phyloP scores from a whole-genome alignment of 2,329 filamentous ascomycete species.

The Hypoxylon sp. region DNA sequence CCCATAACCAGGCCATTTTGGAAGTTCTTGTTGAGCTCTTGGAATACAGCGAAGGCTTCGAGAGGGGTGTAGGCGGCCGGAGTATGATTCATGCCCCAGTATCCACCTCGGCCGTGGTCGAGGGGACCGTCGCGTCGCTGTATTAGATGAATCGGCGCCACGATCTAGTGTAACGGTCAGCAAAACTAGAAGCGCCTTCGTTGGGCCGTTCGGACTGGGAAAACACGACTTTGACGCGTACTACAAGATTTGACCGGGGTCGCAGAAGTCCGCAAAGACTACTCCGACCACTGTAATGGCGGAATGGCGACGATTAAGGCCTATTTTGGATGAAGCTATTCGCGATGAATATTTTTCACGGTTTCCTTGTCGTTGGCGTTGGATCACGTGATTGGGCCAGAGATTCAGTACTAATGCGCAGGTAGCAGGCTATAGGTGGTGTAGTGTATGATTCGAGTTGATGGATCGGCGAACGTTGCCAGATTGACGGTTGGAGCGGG shows the following conservation, averaged over 20 bases:
- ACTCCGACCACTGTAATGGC: slow-evolving; percentile 46
- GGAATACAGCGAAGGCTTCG: slow-evolving; percentile 88
- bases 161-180: slow-evolving; percentile 54
- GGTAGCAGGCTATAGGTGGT: slow-evolving; percentile 28
- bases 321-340: slow-evolving; percentile 48
- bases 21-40: slow-evolving; percentile 78
- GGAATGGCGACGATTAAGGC: slow-evolving; percentile 43
- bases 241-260: slow-evolving; percentile 37
- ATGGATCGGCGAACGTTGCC: slow-evolving; percentile 41
- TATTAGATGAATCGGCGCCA: slow-evolving; percentile 68
- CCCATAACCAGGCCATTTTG: slow-evolving; percentile 73
- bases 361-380: slow-evolving; percentile 42
- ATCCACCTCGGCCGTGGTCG: slow-evolving; percentile 67
- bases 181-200: slow-evolving; percentile 25
- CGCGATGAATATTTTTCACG: slow-evolving; percentile 48
- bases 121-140: slow-evolving; percentile 66
- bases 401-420: slow-evolving; percentile 34
- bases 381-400: slow-evolving; percentile 49
- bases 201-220: slow-evolving; percentile 20
- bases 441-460: slow-evolving; percentile 41
- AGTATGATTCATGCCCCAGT: slow-evolving; percentile 67
- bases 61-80: slow-evolving; percentile 80
- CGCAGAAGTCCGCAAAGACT: slow-evolving; percentile 43
- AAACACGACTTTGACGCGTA: slow-evolving; percentile 46
- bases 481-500: slow-evolving; percentile 38